Percentiles rank a stretch among this genome's conserved stretches.
Conservation (phyloP, 2,329 filamentous ascomycete species). For the Macrophomina tecta region DNA sequence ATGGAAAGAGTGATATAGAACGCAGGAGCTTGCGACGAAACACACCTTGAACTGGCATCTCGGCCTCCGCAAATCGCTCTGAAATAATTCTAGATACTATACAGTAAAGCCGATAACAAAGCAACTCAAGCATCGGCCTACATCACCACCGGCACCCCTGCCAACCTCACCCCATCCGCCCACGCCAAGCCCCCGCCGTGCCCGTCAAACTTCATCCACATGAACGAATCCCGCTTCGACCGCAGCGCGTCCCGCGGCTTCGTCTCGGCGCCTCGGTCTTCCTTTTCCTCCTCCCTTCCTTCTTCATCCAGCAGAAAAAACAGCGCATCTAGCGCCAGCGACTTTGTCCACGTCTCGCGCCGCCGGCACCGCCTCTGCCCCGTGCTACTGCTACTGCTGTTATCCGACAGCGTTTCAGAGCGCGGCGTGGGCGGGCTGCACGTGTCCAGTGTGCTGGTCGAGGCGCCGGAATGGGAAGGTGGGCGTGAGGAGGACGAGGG, state of each 20-base stretch:
- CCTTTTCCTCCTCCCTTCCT: not conserved
- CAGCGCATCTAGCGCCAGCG: not conserved
- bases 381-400: not conserved
- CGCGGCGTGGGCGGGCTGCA: not conserved
- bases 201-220: constrained; percentile 19
- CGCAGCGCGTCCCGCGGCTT: not conserved
- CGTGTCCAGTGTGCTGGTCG: not conserved
- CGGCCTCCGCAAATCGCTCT: no score
- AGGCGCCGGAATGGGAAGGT: not conserved
- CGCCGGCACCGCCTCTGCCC: not conserved
- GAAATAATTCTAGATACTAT: no score
- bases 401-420: not conserved
- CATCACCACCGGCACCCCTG: not conserved
- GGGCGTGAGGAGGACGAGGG: not conserved
- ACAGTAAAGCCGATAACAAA: no score
- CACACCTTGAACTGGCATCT: no score
- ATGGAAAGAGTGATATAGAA: no score
- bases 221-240: constrained; percentile 2
- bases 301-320: constrained; percentile 1
- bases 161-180: constrained; percentile 12
- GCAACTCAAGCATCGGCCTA: not conserved
- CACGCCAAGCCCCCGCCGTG: constrained; percentile 7
- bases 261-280: not conserved
- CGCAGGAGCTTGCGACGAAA: no score
- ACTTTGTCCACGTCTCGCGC: constrained; percentile 10